Conservation (phyloP, 2,329 filamentous ascomycete species). For the Hypoxylon sp. region DNA sequence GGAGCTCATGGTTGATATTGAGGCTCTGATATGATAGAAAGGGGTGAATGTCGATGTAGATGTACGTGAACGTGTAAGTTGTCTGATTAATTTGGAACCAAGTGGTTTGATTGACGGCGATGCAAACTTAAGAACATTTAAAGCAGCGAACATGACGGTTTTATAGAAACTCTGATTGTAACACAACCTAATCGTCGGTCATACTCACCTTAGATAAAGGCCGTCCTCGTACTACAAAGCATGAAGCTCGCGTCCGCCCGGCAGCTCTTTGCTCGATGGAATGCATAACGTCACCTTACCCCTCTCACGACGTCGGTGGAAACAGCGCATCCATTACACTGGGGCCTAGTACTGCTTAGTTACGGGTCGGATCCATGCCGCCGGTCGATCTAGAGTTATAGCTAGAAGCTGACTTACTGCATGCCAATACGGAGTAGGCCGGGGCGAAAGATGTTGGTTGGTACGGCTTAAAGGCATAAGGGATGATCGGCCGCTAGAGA, state of each 20-base stretch:
- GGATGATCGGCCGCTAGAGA: constrained; percentile 18
- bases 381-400: constrained; percentile 37
- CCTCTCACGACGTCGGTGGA: constrained; percentile 39
- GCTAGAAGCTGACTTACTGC: constrained; percentile 23
- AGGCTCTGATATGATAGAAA: constrained; percentile 10
- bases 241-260: constrained; percentile 36
- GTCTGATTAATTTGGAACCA: constrained; percentile 18
- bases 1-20: constrained; percentile 58
- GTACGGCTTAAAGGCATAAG: constrained; percentile 27
- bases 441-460: constrained; percentile 12
- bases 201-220: constrained; percentile 10
- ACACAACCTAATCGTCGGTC: constrained; percentile 5
- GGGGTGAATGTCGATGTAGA: constrained; percentile 11
- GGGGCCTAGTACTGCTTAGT: constrained; percentile 19
- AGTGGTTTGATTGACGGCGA: constrained; percentile 31
- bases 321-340: constrained; percentile 21
- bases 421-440: constrained; percentile 37
- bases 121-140: constrained; percentile 18
- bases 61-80: not conserved
- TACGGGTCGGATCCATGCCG: constrained; percentile 28
- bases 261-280: constrained; percentile 12
- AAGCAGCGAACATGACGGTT: constrained; percentile 23
- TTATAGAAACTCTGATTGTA: constrained; percentile 21
- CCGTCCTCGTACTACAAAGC: constrained; percentile 14
- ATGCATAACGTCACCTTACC: constrained; percentile 46